Evolutionary conservation across 306 rosid species (phyloP).

Genomic region (Cucumis cinereus): DNA sequence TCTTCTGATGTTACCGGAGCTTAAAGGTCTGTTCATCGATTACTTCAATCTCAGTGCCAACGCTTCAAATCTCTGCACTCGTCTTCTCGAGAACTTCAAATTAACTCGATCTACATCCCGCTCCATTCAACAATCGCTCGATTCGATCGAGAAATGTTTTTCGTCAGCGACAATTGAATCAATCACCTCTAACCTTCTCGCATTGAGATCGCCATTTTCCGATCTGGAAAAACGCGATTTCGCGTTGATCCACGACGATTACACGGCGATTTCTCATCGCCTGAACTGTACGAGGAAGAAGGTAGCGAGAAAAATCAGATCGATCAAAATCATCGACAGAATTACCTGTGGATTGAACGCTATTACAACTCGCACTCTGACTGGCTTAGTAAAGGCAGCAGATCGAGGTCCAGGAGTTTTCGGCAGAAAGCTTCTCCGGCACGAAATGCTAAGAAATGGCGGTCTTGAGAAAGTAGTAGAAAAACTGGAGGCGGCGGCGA

Average conservation of each 20-base stretch:
- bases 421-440: conserved; percentile 7
- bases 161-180: conserved; percentile 9
- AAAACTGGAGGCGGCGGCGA: conserved; percentile 42
- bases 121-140: conserved; percentile 23
- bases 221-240: conserved; percentile 21
- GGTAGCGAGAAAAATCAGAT: conserved; percentile 28
- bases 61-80: conserved; percentile 38
- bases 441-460: conserved; percentile 5
- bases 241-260: conserved; percentile 21
- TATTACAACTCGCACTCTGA: conserved; percentile 7
- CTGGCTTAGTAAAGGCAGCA: conserved; percentile 16
- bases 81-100: conserved; percentile 35
- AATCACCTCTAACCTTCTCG: conserved; percentile 14
- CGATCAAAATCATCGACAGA: conserved; percentile 19
- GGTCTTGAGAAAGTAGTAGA: conserved; percentile 22
- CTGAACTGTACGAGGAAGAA: conserved; percentile 31
- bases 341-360: conserved; percentile 25
- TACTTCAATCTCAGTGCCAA: conserved; percentile 46
- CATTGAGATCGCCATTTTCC: conserved; percentile 25
- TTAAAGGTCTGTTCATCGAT: conserved; percentile 31
- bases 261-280: conserved; percentile 17
- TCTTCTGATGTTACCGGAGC: conserved; percentile 18
- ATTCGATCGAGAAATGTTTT: conserved; percentile 12
- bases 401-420: conserved; percentile 16
- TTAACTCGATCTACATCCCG: conserved; percentile 19